Conservation (phyloP, 1,284 basidiomycete species). For the Phlebopus sp. region DNA sequence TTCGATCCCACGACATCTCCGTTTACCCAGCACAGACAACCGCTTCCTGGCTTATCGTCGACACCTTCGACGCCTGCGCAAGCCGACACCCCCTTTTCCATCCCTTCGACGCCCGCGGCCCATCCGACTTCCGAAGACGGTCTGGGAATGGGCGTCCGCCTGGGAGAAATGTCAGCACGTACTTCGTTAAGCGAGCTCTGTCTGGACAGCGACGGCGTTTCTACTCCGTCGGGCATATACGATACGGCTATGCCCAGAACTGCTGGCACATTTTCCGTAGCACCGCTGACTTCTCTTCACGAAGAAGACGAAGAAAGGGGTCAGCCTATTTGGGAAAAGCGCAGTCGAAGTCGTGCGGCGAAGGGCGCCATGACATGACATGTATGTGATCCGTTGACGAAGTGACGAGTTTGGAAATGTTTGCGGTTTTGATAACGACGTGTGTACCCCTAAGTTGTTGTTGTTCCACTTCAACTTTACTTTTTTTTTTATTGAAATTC, state of each 20-base stretch:
- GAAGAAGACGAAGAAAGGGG: constrained; percentile 9
- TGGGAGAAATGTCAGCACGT: constrained; percentile 28
- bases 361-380: constrained; percentile 8
- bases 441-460: too few relatives aligned
- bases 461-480: too few relatives aligned
- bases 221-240: constrained; percentile 11
- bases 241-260: constrained; percentile 29
- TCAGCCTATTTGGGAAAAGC: constrained; percentile 10
- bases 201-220: constrained; percentile 20
- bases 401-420: too few relatives aligned
- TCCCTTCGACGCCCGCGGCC: constrained; percentile 26
- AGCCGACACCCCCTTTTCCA: constrained; percentile 22
- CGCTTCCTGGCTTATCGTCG: constrained; percentile 30
- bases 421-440: too few relatives aligned
- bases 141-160: constrained; percentile 22
- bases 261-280: not conserved
- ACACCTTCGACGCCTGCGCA: constrained; percentile 32
- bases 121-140: constrained; percentile 26
- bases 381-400: constrained; percentile 2
- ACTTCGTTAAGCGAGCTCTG: constrained; percentile 29
- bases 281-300: constrained; percentile 3
- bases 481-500: too few relatives aligned
- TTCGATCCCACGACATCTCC: constrained; percentile 10
- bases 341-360: not conserved
- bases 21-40: constrained; percentile 10